Percentiles rank a stretch among this genome's conserved stretches.
Evolutionary conservation across 2,329 filamentous ascomycete species (phyloP).

Genomic region (Trichocomaceae sp.): DNA sequence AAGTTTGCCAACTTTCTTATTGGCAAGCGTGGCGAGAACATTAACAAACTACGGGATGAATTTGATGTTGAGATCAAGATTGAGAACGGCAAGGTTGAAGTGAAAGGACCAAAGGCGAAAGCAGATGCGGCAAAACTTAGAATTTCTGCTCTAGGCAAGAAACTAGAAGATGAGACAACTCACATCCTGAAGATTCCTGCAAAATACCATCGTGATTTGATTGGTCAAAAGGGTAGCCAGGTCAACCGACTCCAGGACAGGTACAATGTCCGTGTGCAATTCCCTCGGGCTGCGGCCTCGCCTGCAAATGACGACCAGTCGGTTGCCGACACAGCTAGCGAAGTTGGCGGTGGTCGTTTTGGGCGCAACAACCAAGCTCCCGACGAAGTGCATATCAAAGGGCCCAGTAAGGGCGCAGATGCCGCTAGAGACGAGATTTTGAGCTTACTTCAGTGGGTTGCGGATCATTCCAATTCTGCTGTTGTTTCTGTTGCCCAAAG

Average conservation of each 20-base stretch:
- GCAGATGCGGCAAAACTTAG: conserved; percentile 78
- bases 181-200: conserved; percentile 84
- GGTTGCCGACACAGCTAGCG: conserved; percentile 61
- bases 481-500: conserved; percentile 81
- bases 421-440: conserved; percentile 86
- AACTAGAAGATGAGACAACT: conserved; percentile 84
- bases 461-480: conserved; percentile 76
- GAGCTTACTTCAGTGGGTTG: conserved; percentile 78
- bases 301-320: conserved; percentile 60
- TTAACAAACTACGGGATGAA: conserved; percentile 62
- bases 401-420: conserved; percentile 87
- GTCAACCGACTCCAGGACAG: conserved; percentile 88
- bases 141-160: conserved; percentile 70
- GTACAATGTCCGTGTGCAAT: conserved; percentile 92
- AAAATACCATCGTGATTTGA: conserved; percentile 89
- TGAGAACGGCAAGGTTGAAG: conserved; percentile 85
- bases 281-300: conserved; percentile 60
- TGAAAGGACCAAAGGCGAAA: conserved; percentile 94
- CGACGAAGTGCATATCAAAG: conserved; percentile 86
- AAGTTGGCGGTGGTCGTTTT: conserved; percentile 54
- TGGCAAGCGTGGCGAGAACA: conserved; percentile 60
- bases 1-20: conserved; percentile 86
- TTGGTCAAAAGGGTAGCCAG: conserved; percentile 77
- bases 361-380: conserved; percentile 65
- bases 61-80: conserved; percentile 77